A percentile compares a stretch with the other conserved stretches of the same genome.
These are phyloP conservation scores for Irpex lacteus DNA, from an alignment of 1,284 basidiomycete genomes.

Conservation along the genomic window DNA sequence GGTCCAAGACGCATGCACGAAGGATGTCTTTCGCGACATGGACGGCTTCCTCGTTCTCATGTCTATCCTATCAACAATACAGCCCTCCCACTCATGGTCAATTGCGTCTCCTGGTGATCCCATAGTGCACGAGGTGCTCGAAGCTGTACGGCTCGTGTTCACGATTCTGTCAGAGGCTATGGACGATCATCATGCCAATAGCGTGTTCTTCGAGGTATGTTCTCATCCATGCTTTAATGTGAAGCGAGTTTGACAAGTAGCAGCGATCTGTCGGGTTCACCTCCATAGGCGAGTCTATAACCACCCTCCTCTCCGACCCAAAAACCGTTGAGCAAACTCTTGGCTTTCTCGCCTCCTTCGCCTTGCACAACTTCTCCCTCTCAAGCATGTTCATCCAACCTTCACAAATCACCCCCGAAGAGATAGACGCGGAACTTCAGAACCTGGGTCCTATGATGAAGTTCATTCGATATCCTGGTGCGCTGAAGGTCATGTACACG, in stretches of 20 bases:
- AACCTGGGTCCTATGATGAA: slow-evolving; percentile 43
- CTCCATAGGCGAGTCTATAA: slow-evolving; percentile 54
- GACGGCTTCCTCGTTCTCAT: slow-evolving; percentile 76
- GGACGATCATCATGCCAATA: slow-evolving; percentile 51
- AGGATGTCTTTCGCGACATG: slow-evolving; percentile 73
- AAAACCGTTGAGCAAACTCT: slow-evolving; percentile 49
- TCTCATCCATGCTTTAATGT: neutral
- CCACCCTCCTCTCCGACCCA: slow-evolving; percentile 45
- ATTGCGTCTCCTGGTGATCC: slow-evolving; percentile 40
- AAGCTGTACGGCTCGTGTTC: slow-evolving; percentile 57
- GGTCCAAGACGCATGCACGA: slow-evolving; percentile 57
- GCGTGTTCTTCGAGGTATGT: slow-evolving; percentile 66
- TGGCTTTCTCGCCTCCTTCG: slow-evolving; percentile 62
- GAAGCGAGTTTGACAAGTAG: neutral
- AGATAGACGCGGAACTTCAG: slow-evolving; percentile 33
- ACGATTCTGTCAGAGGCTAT: slow-evolving; percentile 63
- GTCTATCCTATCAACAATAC: slow-evolving; percentile 62
- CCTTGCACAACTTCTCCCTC: slow-evolving; percentile 59
- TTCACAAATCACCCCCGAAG: slow-evolving; percentile 26
- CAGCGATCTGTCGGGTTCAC: slow-evolving; percentile 68
- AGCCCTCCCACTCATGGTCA: slow-evolving; percentile 32
- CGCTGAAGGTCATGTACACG: slow-evolving; percentile 54
- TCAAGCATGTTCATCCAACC: slow-evolving; percentile 48
- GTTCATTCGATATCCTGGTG: slow-evolving; percentile 52
- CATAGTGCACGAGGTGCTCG: slow-evolving; percentile 42